Conservation (phyloP, 495 filamentous ascomycete species). For the Neurospora cerealis region DNA sequence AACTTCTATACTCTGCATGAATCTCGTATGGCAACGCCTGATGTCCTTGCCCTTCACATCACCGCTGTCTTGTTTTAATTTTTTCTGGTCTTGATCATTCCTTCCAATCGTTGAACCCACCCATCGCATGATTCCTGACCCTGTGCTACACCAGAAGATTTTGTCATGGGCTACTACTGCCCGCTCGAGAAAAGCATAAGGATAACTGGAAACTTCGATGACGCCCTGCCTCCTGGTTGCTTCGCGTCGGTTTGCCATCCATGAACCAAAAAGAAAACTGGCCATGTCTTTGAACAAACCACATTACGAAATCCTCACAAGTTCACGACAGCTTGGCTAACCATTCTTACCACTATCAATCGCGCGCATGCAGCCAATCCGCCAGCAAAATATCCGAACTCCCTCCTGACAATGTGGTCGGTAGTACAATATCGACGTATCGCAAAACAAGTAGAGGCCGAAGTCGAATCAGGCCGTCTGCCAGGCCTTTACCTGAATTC, state of each 20-base stretch:
- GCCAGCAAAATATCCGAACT: background rate
- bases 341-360: background rate
- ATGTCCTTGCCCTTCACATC: background rate
- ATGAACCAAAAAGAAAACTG: background rate
- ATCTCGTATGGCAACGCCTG: background rate
- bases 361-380: background rate
- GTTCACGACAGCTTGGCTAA: background rate
- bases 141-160: background rate
- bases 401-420: slow-evolving; percentile 1
- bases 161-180: background rate
- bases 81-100: background rate
- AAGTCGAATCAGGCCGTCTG: background rate
- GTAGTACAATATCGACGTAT: slow-evolving; percentile 5
- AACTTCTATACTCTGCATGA: background rate
- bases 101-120: background rate
- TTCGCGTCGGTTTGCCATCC: background rate
- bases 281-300: background rate
- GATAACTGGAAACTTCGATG: background rate
- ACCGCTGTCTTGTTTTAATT: too few species aligned
- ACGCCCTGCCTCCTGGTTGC: background rate
- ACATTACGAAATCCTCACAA: background rate
- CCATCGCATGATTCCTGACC: background rate
- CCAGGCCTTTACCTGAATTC: background rate
- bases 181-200: background rate
- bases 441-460: background rate